Conservation (phyloP, 2,329 filamentous ascomycete species). For the Xylariaceae sp. region DNA sequence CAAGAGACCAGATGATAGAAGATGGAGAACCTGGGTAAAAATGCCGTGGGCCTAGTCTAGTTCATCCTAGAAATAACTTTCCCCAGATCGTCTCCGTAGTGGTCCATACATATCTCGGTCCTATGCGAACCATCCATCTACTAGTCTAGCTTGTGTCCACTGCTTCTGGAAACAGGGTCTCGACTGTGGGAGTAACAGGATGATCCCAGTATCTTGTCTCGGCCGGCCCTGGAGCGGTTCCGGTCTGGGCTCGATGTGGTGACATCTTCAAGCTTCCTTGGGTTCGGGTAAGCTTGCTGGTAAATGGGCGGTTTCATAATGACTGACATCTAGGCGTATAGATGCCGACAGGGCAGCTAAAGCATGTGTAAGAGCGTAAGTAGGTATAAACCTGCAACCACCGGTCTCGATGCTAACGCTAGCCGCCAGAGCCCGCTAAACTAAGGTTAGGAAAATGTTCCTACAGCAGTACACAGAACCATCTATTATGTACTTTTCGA, state of each 20-base stretch:
- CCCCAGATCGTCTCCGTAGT: neutral
- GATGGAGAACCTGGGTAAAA: neutral
- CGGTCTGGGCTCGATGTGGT: constrained; percentile 8
- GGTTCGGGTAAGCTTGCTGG: constrained; percentile 7
- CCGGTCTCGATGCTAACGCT: constrained; percentile 4
- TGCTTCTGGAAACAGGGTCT: too few relatives aligned
- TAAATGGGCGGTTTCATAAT: too few relatives aligned
- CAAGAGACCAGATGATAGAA: neutral
- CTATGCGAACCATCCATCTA: neutral
- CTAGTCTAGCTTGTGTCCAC: too few relatives aligned
- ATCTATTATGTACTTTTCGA: too few relatives aligned
- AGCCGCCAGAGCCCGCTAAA: neutral
- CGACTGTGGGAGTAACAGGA: constrained; percentile 1
- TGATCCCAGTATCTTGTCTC: constrained; percentile 14
- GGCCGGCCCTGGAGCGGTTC: constrained; percentile 4
- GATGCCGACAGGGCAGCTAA: too few relatives aligned
- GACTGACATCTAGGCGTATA: too few relatives aligned
- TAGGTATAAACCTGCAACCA: constrained; percentile 1
- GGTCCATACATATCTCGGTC: neutral
- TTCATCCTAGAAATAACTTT: neutral
- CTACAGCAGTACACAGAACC: too few relatives aligned
- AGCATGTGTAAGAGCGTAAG: too few relatives aligned
- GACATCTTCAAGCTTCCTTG: constrained; percentile 11
- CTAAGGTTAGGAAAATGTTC: too few relatives aligned
- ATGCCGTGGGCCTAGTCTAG: neutral